Conservation (phyloP, 1,139 yeast species). For the Nakaseomyces bracarensis region DNA sequence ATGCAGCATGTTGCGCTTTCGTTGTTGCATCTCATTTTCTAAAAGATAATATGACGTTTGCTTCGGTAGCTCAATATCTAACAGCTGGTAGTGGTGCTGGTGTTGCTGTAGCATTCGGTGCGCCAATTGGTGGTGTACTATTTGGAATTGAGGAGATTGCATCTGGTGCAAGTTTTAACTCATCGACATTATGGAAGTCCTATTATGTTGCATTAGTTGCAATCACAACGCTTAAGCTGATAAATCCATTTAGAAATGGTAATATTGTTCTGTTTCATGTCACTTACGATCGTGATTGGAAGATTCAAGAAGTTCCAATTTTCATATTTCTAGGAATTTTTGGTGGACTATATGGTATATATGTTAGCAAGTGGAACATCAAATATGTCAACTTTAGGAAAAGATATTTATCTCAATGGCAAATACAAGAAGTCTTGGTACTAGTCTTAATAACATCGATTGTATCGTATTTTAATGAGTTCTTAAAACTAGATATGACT, state of each 20-base stretch:
- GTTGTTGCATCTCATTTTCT: constrained; percentile 35
- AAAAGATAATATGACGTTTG: constrained; percentile 38
- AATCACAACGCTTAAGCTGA: constrained; percentile 61
- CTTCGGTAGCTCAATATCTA: constrained; percentile 42
- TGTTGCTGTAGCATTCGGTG: constrained; percentile 85
- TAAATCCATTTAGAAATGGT: constrained; percentile 91
- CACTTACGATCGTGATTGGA: constrained; percentile 79
- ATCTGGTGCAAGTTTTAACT: constrained; percentile 44
- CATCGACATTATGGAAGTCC: constrained; percentile 81
- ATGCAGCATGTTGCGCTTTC: constrained; percentile 61
- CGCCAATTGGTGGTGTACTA: constrained; percentile 91
- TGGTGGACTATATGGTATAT: constrained; percentile 86
- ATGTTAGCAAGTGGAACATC: constrained; percentile 72
- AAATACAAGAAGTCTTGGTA: constrained; percentile 58
- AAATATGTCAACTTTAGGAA: constrained; percentile 74
- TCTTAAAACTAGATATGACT: constrained; percentile 82
- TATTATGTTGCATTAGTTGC: constrained; percentile 89
- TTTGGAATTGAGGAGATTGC: constrained; percentile 61
- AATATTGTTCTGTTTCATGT: constrained; percentile 90
- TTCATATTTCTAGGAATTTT: constrained; percentile 74
- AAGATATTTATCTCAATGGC: constrained; percentile 41
- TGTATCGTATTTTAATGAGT: constrained; percentile 76
- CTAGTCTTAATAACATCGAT: constrained; percentile 65
- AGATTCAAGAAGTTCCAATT: constrained; percentile 71
- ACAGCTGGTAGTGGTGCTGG: constrained; percentile 92